These are phyloP conservation scores for Nothophoma quercina DNA, from an alignment of 2,329 filamentous ascomycete species.

Conservation along the genomic window DNA sequence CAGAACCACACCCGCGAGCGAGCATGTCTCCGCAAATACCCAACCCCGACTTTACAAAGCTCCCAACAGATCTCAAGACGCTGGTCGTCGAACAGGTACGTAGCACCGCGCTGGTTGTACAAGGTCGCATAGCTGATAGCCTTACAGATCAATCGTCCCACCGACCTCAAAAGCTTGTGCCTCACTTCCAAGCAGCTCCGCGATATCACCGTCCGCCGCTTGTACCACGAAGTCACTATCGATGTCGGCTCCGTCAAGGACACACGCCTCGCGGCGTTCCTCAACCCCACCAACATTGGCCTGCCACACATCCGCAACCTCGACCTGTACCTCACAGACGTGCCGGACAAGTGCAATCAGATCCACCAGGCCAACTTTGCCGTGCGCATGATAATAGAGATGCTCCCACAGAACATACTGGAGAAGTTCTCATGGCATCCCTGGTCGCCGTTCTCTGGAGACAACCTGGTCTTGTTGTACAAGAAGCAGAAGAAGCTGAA, in stretches of 20 bases:
- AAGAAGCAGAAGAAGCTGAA: constrained; percentile 58
- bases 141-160: constrained; percentile 53
- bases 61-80: constrained; percentile 51
- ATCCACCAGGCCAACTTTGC: constrained; percentile 57
- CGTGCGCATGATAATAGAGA: constrained; percentile 58
- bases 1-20: not conserved
- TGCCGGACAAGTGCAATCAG: constrained; percentile 55
- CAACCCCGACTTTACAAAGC: constrained; percentile 36
- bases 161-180: constrained; percentile 57
- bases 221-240: constrained; percentile 57
- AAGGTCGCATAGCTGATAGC: constrained; percentile 4
- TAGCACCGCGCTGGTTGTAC: constrained; percentile 3
- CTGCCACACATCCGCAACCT: constrained; percentile 56
- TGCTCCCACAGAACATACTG: constrained; percentile 57
- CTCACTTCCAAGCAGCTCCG: constrained; percentile 57
- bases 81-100: constrained; percentile 49
- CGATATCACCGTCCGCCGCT: constrained; percentile 54
- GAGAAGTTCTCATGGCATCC: constrained; percentile 61
- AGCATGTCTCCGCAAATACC: constrained; percentile 33
- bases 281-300: constrained; percentile 57
- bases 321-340: constrained; percentile 55
- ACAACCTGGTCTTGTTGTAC: constrained; percentile 58
- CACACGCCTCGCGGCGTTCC: constrained; percentile 53
- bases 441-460: constrained; percentile 57
- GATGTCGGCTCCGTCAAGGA: constrained; percentile 57